Conservation (phyloP, 768 basidiomycete species). For the Leccinum disarticulatum region DNA sequence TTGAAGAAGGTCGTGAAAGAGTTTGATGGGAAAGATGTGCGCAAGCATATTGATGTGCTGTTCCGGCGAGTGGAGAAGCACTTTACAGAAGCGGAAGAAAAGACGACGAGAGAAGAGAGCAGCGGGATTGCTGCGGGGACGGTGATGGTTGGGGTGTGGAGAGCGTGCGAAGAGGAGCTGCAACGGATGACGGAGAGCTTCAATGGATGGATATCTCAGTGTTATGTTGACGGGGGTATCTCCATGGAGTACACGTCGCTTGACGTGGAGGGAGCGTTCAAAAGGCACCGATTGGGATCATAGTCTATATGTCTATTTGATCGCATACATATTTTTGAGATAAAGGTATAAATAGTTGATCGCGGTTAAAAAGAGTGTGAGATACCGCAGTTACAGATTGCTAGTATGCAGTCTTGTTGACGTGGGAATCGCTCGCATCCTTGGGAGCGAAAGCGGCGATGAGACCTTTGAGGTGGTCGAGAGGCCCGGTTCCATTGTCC, state of each 20-base stretch:
- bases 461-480: constrained; percentile 37
- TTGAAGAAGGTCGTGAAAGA: constrained; percentile 89
- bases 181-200: constrained; percentile 71
- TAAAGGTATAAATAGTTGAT: constrained; percentile 2
- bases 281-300: constrained; percentile 49
- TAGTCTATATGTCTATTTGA: constrained; percentile 14
- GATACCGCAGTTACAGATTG: constrained; percentile 14
- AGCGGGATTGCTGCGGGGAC: constrained; percentile 59
- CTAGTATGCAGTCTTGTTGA: constrained; percentile 2
- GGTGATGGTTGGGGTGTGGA: constrained; percentile 86
- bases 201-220: constrained; percentile 65
- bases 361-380: not conserved
- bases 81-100: constrained; percentile 81
- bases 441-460: constrained; percentile 31
- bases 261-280: constrained; percentile 84
- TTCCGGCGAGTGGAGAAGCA: constrained; percentile 95
- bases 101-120: constrained; percentile 50
- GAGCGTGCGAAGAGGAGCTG: constrained; percentile 84
- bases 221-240: constrained; percentile 74
- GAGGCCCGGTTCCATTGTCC: constrained; percentile 22
- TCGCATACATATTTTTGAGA: constrained; percentile 9
- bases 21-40: constrained; percentile 82
- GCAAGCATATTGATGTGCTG: constrained; percentile 82
- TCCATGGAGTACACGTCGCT: constrained; percentile 72
- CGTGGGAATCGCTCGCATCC: constrained; percentile 10